phyloP scores from a whole-genome alignment of 1,284 basidiomycete species.

The Xerocomus cyaneibrunnescens region DNA sequence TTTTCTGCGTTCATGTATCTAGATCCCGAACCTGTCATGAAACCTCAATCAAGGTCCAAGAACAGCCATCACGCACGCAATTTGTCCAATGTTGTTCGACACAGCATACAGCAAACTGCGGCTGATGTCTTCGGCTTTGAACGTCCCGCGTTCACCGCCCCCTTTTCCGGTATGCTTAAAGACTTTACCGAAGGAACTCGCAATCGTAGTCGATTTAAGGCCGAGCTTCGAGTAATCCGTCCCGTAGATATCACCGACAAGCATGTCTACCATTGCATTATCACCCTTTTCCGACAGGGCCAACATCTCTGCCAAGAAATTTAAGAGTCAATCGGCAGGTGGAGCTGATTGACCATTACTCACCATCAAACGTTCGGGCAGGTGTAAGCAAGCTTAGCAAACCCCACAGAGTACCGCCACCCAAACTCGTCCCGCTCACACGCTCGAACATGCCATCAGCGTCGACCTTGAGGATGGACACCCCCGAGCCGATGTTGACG shows the following conservation, averaged over 20 bases:
- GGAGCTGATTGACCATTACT: constrained; percentile 34
- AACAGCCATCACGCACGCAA: constrained; percentile 73
- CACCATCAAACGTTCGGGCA: constrained; percentile 95
- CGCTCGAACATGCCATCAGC: constrained; percentile 95
- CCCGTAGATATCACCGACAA: constrained; percentile 99
- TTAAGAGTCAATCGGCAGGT: constrained; percentile 8
- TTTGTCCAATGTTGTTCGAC: constrained; percentile 99
- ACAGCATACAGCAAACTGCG: constrained; percentile 93
- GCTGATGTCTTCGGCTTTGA: constrained; percentile 93
- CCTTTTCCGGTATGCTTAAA: constrained; percentile 78
- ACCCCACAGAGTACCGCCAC: constrained; percentile 99
- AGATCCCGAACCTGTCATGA: constrained; percentile 19
- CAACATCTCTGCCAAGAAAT: constrained; percentile 80
- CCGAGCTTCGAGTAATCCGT: constrained; percentile 93
- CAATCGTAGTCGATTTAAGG: constrained; percentile 96
- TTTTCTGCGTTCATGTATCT: constrained; percentile 99
- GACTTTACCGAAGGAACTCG: constrained; percentile 98
- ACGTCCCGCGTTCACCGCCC: constrained; percentile 56
- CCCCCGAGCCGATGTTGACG: constrained; percentile 98
- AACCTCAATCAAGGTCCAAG: not conserved
- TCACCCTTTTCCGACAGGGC: constrained; percentile 91
- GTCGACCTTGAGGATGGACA: constrained; percentile 97
- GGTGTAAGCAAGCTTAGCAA: constrained; percentile 92
- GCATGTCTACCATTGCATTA: constrained; percentile 96
- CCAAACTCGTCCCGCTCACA: constrained; percentile 95